These are phyloP conservation scores for Lanmaoa rubissima DNA, from an alignment of 768 basidiomycete species.

Conservation along the genomic window DNA sequence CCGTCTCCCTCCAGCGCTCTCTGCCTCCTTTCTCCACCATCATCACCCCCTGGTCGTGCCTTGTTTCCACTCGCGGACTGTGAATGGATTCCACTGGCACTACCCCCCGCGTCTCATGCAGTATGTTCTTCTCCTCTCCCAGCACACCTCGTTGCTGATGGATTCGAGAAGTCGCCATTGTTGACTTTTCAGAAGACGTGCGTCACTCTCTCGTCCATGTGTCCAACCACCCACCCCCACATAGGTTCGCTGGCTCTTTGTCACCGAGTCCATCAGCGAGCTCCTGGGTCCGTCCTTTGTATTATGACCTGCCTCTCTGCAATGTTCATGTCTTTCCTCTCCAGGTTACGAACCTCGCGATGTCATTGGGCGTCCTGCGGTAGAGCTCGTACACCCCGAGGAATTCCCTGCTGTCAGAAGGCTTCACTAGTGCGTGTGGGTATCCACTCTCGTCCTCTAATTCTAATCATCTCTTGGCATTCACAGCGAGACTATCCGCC, in stretches of 20 bases:
- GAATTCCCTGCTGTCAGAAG: slow-evolving; percentile 65
- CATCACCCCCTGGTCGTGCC: background rate
- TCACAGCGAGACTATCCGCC: slow-evolving; percentile 66
- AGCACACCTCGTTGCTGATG: slow-evolving; percentile 7
- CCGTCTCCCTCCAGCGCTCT: background rate
- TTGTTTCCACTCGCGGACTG: background rate
- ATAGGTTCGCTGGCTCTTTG: slow-evolving; percentile 66
- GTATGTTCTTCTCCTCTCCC: slow-evolving; percentile 41
- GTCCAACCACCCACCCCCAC: background rate
- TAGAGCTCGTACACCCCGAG: slow-evolving; percentile 80
- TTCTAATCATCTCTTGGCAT: background rate
- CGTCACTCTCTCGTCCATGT: slow-evolving; percentile 8
- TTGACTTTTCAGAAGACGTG: slow-evolving; percentile 78
- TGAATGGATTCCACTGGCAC: slow-evolving; percentile 37
- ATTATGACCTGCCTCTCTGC: background rate
- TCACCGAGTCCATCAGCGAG: slow-evolving; percentile 64
- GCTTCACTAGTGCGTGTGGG: slow-evolving; percentile 59
- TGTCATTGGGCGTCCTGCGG: slow-evolving; percentile 62
- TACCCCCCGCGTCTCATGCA: slow-evolving; percentile 74
- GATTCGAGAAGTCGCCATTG: slow-evolving; percentile 59
- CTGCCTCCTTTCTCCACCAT: background rate
- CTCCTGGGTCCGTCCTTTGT: slow-evolving; percentile 48
- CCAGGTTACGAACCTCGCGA: slow-evolving; percentile 74
- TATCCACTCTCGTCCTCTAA: background rate
- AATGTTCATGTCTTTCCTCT: background rate